Percentiles rank a stretch among this genome's conserved stretches.
Conservation (phyloP, 1,284 basidiomycete species). For the Psilocybe mexicana region DNA sequence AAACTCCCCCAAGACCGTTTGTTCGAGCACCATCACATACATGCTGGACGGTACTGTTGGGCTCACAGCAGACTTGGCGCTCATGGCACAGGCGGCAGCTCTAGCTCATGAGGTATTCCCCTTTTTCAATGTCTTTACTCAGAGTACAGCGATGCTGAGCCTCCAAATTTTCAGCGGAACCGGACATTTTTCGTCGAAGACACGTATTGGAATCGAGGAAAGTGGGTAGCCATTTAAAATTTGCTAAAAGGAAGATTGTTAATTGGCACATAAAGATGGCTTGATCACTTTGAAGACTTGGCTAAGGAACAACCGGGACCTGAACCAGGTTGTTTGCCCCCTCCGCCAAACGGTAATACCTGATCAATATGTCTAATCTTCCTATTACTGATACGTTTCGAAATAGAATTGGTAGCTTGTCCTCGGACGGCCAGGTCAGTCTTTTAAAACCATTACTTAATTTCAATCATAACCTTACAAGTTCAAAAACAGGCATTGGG, state of each 20-base stretch:
- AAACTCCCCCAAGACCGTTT: conserved; percentile 32
- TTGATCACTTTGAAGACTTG: conserved; percentile 62
- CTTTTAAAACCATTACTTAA: conserved; percentile 8
- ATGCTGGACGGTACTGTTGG: conserved; percentile 68
- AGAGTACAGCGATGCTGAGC: conserved; percentile 1
- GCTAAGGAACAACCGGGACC: conserved; percentile 60
- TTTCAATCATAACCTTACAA: conserved; percentile 3
- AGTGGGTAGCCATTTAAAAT: conserved; percentile 37
- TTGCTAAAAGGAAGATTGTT: conserved; percentile 4
- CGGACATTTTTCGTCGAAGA: conserved; percentile 57
- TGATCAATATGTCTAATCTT: background rate
- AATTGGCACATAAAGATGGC: conserved; percentile 48
- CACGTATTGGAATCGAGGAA: conserved; percentile 69
- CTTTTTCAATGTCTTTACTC: background rate
- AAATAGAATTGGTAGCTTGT: conserved; percentile 69
- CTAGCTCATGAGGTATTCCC: conserved; percentile 58
- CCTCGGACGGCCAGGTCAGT: conserved; percentile 61
- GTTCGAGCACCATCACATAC: conserved; percentile 66
- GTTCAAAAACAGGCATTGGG: conserved; percentile 55
- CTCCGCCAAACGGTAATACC: conserved; percentile 56
- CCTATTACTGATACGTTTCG: conserved; percentile 4
- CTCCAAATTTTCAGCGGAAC: conserved; percentile 37
- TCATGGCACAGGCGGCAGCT: conserved; percentile 65
- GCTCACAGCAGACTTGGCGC: conserved; percentile 59
- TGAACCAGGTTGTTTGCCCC: conserved; percentile 60